Conservation (phyloP, 768 basidiomycete species). For the Ramaria sp. region DNA sequence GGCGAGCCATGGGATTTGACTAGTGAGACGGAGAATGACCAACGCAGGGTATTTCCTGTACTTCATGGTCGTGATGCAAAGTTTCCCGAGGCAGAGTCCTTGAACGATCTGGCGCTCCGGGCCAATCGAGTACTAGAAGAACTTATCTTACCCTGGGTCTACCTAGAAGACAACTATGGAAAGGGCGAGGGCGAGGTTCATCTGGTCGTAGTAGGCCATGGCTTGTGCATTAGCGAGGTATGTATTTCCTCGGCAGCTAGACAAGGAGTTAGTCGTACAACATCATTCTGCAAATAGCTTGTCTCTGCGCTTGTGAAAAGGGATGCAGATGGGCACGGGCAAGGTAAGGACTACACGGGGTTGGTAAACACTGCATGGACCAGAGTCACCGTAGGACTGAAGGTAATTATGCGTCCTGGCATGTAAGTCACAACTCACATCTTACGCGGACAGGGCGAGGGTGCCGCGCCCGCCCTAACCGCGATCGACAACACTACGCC, state of each 20-base stretch:
- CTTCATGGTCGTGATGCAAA: slow-evolving; percentile 32
- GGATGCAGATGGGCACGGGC: slow-evolving; percentile 22
- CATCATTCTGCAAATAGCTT: slow-evolving; percentile 19
- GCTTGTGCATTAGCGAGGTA: slow-evolving; percentile 49
- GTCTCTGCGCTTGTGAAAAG: slow-evolving; percentile 38
- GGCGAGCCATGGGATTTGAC: slow-evolving; percentile 37
- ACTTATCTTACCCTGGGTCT: slow-evolving; percentile 46
- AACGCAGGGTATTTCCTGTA: slow-evolving; percentile 41
- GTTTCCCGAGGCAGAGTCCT: slow-evolving; percentile 66
- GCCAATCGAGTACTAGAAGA: slow-evolving; percentile 41
- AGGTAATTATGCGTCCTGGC: slow-evolving; percentile 24
- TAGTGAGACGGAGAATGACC: slow-evolving; percentile 21
- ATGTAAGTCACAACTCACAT: background rate
- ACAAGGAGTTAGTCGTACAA: background rate
- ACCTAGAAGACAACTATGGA: slow-evolving; percentile 21
- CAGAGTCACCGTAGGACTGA: slow-evolving; percentile 36
- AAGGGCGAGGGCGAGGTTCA: slow-evolving; percentile 28
- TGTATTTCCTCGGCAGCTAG: background rate
- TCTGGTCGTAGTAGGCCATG: slow-evolving; percentile 66
- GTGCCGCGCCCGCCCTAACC: background rate
- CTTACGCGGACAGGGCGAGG: slow-evolving; percentile 1
- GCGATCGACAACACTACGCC: slow-evolving; percentile 13
- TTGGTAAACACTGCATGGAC: slow-evolving; percentile 66
- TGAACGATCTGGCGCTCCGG: slow-evolving; percentile 47
- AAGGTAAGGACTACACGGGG: slow-evolving; percentile 32